phyloP scores from a whole-genome alignment of 2,329 filamentous ascomycete species.

The Pestalotiopsis fici region DNA sequence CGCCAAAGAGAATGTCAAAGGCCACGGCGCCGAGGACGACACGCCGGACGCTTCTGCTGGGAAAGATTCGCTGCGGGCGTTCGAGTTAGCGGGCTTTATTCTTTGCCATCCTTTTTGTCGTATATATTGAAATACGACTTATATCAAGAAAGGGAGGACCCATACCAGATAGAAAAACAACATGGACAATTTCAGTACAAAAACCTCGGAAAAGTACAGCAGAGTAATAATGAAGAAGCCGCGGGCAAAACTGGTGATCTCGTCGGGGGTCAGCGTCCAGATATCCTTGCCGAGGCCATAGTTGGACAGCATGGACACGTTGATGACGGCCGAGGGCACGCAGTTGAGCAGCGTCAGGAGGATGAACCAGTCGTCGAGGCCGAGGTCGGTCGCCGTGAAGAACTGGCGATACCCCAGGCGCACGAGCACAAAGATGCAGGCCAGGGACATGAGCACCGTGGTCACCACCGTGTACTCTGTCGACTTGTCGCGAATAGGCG shows the following conservation, averaged over 20 bases:
- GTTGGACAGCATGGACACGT: conserved; percentile 13
- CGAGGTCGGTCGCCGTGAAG: conserved; percentile 15
- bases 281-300: conserved; percentile 27
- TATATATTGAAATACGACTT: neutral
- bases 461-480: conserved; percentile 14
- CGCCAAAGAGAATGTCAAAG: conserved; percentile 25
- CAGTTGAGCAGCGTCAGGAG: conserved; percentile 14
- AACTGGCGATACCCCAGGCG: conserved; percentile 15
- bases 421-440: conserved; percentile 13
- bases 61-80: conserved; percentile 33
- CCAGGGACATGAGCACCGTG: conserved; percentile 11
- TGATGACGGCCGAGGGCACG: conserved; percentile 17
- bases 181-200: conserved; percentile 36
- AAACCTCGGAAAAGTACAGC: conserved; percentile 21
- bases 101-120: neutral
- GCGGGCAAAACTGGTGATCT: conserved; percentile 24
- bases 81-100: neutral
- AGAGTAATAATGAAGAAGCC: conserved; percentile 25
- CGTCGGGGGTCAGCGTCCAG: conserved; percentile 24
- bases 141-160: neutral
- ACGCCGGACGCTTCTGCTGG: conserved; percentile 16
- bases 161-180: conserved; percentile 34
- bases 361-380: conserved; percentile 17
- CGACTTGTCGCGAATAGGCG: conserved; percentile 14
- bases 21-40: conserved; percentile 15